Conservation (phyloP, 345 rosid genomes). For the Gynandropsis gynandra region DNA sequence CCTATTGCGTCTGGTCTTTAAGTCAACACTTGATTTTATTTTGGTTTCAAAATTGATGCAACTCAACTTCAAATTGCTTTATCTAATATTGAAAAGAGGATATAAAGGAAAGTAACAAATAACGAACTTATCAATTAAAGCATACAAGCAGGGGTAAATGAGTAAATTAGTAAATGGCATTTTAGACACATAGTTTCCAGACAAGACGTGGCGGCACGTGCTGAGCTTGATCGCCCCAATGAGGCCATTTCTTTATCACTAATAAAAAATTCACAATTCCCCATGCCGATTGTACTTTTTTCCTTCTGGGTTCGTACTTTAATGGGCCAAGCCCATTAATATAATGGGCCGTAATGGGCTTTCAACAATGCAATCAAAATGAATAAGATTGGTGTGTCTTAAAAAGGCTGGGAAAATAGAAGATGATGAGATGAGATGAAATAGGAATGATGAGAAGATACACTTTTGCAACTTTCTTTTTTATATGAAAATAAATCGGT, state of each 20-base stretch:
- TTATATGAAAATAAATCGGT: no score
- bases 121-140: not conserved
- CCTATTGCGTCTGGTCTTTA: no score
- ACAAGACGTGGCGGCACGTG: constrained; percentile 31
- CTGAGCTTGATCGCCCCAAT: constrained; percentile 24
- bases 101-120: constrained; percentile 6
- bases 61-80: no score
- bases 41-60: no score
- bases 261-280: constrained; percentile 5
- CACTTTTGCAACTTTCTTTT: no score
- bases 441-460: no score
- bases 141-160: not conserved
- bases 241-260: constrained; percentile 18
- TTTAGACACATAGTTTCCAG: constrained; percentile 7
- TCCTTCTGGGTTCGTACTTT: not conserved
- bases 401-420: no score
- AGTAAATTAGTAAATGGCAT: not conserved
- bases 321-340: not conserved
- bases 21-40: no score
- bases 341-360: constrained; percentile 13
- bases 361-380: no score
- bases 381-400: no score
- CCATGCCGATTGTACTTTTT: constrained; percentile 5
- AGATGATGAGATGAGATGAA: no score
- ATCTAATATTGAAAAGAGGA: no score